Percentiles rank a stretch among this genome's conserved stretches.
Evolutionary conservation across 441 rosid genomes (phyloP).

Genomic region (Euphorbia celastroides): DNA sequence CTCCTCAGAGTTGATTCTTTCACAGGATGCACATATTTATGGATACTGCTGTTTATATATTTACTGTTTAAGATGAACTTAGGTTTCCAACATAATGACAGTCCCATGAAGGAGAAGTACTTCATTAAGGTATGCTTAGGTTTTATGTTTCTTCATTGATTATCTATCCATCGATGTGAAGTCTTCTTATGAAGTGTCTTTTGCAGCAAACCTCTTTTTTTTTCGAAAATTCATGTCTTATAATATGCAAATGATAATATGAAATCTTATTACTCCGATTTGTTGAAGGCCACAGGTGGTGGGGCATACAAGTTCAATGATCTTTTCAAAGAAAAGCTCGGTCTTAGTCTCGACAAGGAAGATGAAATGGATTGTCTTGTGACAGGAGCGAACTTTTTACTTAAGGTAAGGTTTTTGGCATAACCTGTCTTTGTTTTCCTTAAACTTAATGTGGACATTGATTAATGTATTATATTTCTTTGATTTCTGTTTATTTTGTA

Average conservation of each 20-base stretch:
- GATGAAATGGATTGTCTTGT: slow-evolving; percentile 99
- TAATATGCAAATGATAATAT: neutral
- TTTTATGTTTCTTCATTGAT: slow-evolving; percentile 10
- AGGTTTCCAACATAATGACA: slow-evolving; percentile 47
- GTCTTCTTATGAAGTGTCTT: slow-evolving; percentile 3
- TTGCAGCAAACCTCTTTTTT: neutral
- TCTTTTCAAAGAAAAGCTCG: slow-evolving; percentile 90
- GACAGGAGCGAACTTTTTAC: slow-evolving; percentile 93
- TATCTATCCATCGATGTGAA: neutral
- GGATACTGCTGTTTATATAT: neutral
- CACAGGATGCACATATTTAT: neutral
- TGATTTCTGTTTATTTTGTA: slow-evolving; percentile 17
- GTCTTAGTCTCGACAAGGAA: slow-evolving; percentile 92
- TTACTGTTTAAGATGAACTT: slow-evolving; percentile 32
- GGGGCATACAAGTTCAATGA: slow-evolving; percentile 93
- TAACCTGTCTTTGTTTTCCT: slow-evolving; percentile 4
- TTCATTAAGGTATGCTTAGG: slow-evolving; percentile 54
- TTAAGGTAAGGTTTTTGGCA: slow-evolving; percentile 47
- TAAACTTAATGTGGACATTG: neutral
- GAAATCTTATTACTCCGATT: slow-evolving; percentile 17
- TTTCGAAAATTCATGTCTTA: neutral
- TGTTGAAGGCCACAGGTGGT: slow-evolving; percentile 93
- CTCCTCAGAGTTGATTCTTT: neutral
- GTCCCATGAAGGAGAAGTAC: slow-evolving; percentile 27
- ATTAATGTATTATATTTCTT: neutral